Evolutionary conservation across 2,329 filamentous ascomycete genomes (phyloP).

Genomic region (Arthrinium puccinioides): DNA sequence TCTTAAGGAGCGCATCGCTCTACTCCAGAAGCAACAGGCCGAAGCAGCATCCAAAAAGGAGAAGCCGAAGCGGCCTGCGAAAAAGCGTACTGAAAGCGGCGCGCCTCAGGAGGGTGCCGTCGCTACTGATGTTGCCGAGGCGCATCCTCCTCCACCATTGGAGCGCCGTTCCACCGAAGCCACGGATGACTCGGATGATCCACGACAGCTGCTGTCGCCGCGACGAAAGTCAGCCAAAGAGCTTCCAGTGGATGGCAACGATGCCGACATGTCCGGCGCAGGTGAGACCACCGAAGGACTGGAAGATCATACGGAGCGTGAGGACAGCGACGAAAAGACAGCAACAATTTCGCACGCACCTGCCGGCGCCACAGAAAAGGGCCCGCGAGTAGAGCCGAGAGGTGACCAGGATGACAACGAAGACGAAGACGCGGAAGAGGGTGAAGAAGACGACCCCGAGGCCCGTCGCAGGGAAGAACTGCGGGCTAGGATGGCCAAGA

Average conservation of each 20-base stretch:
- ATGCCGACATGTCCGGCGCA: constrained; percentile 58
- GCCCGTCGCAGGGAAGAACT: constrained; percentile 78
- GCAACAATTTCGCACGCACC: constrained; percentile 31
- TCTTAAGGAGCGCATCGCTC: constrained; percentile 88
- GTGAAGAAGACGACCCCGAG: constrained; percentile 84
- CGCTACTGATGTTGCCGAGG: neutral
- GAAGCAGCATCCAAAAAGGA: constrained; percentile 87
- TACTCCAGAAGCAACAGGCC: constrained; percentile 87
- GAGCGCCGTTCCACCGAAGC: constrained; percentile 44
- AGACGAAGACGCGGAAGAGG: constrained; percentile 63
- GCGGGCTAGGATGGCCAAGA: constrained; percentile 92
- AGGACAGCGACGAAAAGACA: constrained; percentile 63
- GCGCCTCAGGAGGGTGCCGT: constrained; percentile 20
- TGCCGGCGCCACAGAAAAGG: constrained; percentile 30
- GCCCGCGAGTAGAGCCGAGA: constrained; percentile 25
- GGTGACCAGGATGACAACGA: constrained; percentile 46
- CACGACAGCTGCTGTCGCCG: constrained; percentile 32
- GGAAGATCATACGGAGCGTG: constrained; percentile 55
- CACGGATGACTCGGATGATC: constrained; percentile 38
- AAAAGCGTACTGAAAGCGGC: constrained; percentile 53
- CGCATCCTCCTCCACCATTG: constrained; percentile 17
- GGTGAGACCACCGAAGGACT: constrained; percentile 57
- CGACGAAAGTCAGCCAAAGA: constrained; percentile 47
- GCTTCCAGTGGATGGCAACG: constrained; percentile 48
- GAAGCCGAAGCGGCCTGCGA: constrained; percentile 73